Percentiles rank a stretch among this genome's conserved stretches.
Evolutionary conservation across 2,329 filamentous ascomycete species (phyloP).

Genomic region (Paecilomyces fulvus): DNA sequence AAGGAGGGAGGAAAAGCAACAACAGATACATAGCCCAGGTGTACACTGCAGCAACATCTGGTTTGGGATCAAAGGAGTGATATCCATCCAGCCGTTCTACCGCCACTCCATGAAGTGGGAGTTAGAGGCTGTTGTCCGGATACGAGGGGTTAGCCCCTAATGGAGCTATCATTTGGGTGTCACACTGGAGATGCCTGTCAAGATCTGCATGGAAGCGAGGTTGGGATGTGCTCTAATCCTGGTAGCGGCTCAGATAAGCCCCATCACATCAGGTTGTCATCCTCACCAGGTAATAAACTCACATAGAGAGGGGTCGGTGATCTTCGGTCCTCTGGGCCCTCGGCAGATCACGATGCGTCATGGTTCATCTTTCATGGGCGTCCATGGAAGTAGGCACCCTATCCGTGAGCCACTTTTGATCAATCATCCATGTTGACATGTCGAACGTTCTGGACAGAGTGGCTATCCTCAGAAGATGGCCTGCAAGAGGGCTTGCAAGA

Average conservation of each 20-base stretch:
- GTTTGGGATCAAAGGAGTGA: not conserved
- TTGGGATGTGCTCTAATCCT: not conserved
- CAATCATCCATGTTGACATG: not conserved
- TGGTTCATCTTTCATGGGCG: not conserved
- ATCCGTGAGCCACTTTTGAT: not conserved
- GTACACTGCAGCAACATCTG: not conserved
- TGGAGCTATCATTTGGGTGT: not conserved
- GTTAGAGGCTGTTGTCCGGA: not conserved
- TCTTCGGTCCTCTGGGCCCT: not conserved
- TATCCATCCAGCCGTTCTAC: not conserved
- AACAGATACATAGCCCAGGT: not conserved
- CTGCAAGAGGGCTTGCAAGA: not conserved
- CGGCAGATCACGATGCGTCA: not conserved
- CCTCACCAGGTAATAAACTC: not conserved
- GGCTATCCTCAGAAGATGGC: not conserved
- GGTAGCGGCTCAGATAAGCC: not conserved
- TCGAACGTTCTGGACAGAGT: not conserved
- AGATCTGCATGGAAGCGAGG: not conserved
- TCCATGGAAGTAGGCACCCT: not conserved
- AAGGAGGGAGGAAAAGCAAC: no score
- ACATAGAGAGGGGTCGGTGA: not conserved
- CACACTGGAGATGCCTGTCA: not conserved
- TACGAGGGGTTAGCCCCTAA: not conserved
- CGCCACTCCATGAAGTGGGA: not conserved
- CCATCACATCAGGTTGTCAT: not conserved